Base-by-base conservation (phyloP, 768 basidiomycete species). In the Hypholoma fasciculare region DNA sequence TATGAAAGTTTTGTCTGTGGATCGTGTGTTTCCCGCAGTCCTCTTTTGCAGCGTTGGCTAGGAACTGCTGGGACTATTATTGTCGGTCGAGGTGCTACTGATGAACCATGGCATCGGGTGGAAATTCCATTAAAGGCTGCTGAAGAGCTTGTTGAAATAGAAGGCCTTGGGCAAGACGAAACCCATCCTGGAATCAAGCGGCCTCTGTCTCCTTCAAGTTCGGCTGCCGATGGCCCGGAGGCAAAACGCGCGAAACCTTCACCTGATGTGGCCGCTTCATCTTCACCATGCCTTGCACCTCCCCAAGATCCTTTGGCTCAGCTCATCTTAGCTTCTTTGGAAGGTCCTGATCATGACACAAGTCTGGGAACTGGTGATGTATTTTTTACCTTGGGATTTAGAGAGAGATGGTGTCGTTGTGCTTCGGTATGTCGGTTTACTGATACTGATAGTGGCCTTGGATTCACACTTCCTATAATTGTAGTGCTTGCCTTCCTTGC, bases 401-500 rank as follows among this genome's bases (percentile, higher is more conserved):
- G 89, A 57, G 76, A 84, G 39, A 79, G 86, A n/a, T 94, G 92
- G 92, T 94, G 92, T 70, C 82, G 76, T 46, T 94, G 92, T 63
- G 67, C 73, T 54, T 72, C 74, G 46, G 91, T 90, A 59, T 58
- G 67, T 61, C 39, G 19, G 37, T 52, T 49, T 3, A 48, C 48
- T 44, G 52, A 16, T 49, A 23, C 55, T 52, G 13, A 34, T 58
- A 51, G 23, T 40, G 26, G 52, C 52, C 30, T 30, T n/a, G 19
- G 39, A 23, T 57, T 34, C 38, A 37, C 26, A 47, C 49, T 42
- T 49, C 30, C 50, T 53, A 58, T 23, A 23, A 23, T 23, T 23
- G 3, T 62, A 92, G 88, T 94, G 91, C 71, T 69, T 83, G 5
- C 74, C 81, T 0, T 76, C 75, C 7, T 72, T 93, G 42, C 72